These are phyloP conservation scores for Floccularia luteovirens DNA, from an alignment of 768 basidiomycete species.

Conservation along the genomic window DNA sequence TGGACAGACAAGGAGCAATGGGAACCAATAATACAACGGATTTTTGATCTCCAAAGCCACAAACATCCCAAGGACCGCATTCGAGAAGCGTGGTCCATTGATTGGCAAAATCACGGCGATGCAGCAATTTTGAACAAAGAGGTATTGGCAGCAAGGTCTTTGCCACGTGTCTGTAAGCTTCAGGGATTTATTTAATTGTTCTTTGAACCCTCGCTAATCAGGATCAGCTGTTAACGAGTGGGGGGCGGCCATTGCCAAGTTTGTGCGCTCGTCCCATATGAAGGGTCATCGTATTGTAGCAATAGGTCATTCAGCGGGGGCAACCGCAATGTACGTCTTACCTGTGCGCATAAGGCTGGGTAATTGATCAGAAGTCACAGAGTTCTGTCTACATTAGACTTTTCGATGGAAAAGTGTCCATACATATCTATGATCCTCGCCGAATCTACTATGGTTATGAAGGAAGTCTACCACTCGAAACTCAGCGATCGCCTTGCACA, in stretches of 20 bases:
- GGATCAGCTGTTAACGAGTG: slow-evolving; percentile 29
- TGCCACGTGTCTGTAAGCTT: slow-evolving; percentile 29
- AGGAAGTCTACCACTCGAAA: slow-evolving; percentile 25
- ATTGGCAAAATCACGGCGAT: slow-evolving; percentile 45
- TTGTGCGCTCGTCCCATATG: slow-evolving; percentile 21
- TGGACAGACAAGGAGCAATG: slow-evolving; percentile 49
- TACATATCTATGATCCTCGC: slow-evolving; percentile 32
- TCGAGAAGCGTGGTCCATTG: slow-evolving; percentile 42
- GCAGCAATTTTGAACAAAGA: slow-evolving; percentile 34
- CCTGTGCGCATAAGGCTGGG: not conserved
- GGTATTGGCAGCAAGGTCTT: slow-evolving; percentile 17
- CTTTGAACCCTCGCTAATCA: no score
- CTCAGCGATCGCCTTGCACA: slow-evolving; percentile 27
- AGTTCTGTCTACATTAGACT: slow-evolving; percentile 27
- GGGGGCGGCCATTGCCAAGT: slow-evolving; percentile 24
- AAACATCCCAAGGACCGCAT: slow-evolving; percentile 15
- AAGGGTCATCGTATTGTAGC: slow-evolving; percentile 27
- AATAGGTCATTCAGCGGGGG: slow-evolving; percentile 37
- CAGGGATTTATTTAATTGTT: not conserved
- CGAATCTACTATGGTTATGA: slow-evolving; percentile 34
- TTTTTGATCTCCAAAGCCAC: slow-evolving; percentile 22
- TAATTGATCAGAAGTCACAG: slow-evolving; percentile 12
- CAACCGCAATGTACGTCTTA: slow-evolving; percentile 31
- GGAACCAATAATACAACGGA: slow-evolving; percentile 35
- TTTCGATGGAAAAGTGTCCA: slow-evolving; percentile 16